A percentile compares a stretch with the other conserved stretches of the same genome.
Conservation (phyloP, 1,284 basidiomycete species). For the Sanghuangporus weigelae region DNA sequence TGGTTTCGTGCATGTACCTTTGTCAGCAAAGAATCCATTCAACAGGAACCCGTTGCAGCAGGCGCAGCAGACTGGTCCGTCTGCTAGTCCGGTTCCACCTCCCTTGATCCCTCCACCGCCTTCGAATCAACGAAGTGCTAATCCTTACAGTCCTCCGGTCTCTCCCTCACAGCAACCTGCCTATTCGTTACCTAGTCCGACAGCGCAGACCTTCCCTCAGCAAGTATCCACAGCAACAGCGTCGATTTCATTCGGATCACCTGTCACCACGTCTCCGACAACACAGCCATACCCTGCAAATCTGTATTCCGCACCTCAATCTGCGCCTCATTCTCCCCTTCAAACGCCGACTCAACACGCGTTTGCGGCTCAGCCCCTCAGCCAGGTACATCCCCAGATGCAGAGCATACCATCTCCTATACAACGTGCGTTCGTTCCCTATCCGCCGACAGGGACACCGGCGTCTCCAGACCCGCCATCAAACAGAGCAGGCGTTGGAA, state of each 20-base stretch:
- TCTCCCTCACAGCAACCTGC: not conserved
- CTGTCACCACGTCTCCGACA: not conserved
- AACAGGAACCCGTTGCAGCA: not conserved
- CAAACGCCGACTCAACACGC: constrained; percentile 2
- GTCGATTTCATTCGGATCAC: not conserved
- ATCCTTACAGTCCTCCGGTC: not conserved
- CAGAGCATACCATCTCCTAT: not conserved
- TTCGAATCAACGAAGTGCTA: not conserved
- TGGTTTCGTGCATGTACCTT: constrained; percentile 3
- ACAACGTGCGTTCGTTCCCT: too few species aligned
- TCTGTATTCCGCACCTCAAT: not conserved
- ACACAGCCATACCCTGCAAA: constrained; percentile 3
- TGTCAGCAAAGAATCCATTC: not conserved
- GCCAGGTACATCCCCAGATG: not conserved
- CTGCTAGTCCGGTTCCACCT: not conserved
- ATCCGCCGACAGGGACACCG: not conserved
- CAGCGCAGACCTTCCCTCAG: not conserved
- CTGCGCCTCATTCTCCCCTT: constrained; percentile 1
- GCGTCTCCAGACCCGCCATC: not conserved
- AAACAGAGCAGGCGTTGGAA: not conserved
- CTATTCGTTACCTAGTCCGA: not conserved
- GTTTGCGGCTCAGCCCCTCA: not conserved
- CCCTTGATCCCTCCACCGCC: constrained; percentile 7
- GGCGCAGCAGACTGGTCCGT: not conserved
- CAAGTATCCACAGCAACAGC: not conserved